phyloP scores from a whole-genome alignment of 1,284 basidiomycete genomes.

The Phylloboletellus chloephorus region DNA sequence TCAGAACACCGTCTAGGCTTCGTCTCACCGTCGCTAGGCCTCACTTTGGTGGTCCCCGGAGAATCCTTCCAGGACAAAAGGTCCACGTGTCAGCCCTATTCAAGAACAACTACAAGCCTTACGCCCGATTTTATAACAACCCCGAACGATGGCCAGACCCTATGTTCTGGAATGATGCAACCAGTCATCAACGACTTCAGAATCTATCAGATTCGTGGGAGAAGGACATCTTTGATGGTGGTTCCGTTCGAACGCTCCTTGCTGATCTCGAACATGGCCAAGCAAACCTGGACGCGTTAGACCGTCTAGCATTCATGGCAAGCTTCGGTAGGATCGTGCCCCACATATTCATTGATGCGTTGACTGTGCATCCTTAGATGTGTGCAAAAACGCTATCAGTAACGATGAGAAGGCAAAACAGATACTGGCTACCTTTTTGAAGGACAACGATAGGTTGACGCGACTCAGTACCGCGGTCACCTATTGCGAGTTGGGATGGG shows the following conservation, averaged over 20 bases:
- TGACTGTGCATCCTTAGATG: slow-evolving; percentile 9
- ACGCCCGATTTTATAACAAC: slow-evolving; percentile 20
- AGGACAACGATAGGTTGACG: slow-evolving; percentile 14
- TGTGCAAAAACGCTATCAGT: slow-evolving; percentile 13
- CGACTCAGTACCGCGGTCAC: slow-evolving; percentile 24
- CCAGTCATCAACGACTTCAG: slow-evolving; percentile 23
- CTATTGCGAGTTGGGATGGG: slow-evolving; percentile 26
- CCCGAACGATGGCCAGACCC: slow-evolving; percentile 23
- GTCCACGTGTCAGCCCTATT: slow-evolving; percentile 31
- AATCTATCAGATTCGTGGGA: slow-evolving; percentile 23
- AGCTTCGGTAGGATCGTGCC: slow-evolving; percentile 20
- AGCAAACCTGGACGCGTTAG: slow-evolving; percentile 19
- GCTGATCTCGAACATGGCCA: slow-evolving; percentile 16
- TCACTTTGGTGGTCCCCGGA: slow-evolving; percentile 23
- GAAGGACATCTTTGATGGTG: slow-evolving; percentile 27
- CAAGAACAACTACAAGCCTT: slow-evolving; percentile 27
- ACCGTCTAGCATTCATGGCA: slow-evolving; percentile 31
- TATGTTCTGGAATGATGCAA: slow-evolving; percentile 31
- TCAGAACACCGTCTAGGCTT: too few relatives aligned
- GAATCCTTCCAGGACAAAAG: slow-evolving; percentile 29
- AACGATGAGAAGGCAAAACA: background rate
- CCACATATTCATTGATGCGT: background rate
- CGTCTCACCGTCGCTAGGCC: slow-evolving; percentile 24
- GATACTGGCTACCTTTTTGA: slow-evolving; percentile 14
- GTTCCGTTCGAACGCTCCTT: slow-evolving; percentile 18